A percentile compares a stretch with the other conserved stretches of the same genome.
Evolutionary conservation across 2,329 filamentous ascomycete species (phyloP).

Genomic region (Thermomyces lanuginosus): DNA sequence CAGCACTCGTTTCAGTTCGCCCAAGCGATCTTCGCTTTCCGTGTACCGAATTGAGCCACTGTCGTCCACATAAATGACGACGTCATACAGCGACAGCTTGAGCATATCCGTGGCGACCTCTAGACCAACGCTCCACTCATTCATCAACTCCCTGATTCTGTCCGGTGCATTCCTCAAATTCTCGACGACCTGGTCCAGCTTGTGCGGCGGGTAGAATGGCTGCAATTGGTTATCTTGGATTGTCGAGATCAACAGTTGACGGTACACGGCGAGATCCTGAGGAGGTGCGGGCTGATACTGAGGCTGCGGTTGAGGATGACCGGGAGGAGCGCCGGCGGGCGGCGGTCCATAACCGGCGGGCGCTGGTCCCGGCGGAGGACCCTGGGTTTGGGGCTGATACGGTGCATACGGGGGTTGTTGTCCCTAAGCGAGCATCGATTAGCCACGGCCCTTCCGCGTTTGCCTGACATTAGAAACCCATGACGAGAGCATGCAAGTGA

Average conservation of each 20-base stretch:
- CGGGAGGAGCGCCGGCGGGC: conserved; percentile 13
- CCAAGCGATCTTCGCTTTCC: conserved; percentile 49
- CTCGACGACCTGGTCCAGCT: conserved; percentile 20
- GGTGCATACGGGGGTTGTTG: conserved; percentile 18
- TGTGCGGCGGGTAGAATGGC: conserved; percentile 41
- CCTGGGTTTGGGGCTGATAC: conserved; percentile 18
- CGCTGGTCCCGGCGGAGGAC: conserved; percentile 10
- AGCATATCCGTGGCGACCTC: conserved; percentile 49
- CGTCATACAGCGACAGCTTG: conserved; percentile 46
- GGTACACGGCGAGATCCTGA: conserved; percentile 39
- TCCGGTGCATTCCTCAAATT: conserved; percentile 16
- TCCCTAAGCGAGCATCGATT: too few relatives aligned
- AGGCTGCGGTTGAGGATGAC: conserved; percentile 12
- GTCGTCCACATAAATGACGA: conserved; percentile 50
- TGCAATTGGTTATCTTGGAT: conserved; percentile 47
- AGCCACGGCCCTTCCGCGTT: too few relatives aligned
- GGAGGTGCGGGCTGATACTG: conserved; percentile 23
- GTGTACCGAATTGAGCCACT: conserved; percentile 55
- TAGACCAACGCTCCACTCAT: conserved; percentile 40
- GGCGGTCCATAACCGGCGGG: conserved; percentile 11
- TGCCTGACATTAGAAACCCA: too few relatives aligned
- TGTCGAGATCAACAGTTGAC: conserved; percentile 37
- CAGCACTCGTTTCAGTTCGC: conserved; percentile 49
- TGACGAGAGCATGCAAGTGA: too few relatives aligned
- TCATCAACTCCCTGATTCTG: conserved; percentile 40